Base-by-base conservation (phyloP, 768 basidiomycete genomes). In the Boletus huronensis region DNA sequence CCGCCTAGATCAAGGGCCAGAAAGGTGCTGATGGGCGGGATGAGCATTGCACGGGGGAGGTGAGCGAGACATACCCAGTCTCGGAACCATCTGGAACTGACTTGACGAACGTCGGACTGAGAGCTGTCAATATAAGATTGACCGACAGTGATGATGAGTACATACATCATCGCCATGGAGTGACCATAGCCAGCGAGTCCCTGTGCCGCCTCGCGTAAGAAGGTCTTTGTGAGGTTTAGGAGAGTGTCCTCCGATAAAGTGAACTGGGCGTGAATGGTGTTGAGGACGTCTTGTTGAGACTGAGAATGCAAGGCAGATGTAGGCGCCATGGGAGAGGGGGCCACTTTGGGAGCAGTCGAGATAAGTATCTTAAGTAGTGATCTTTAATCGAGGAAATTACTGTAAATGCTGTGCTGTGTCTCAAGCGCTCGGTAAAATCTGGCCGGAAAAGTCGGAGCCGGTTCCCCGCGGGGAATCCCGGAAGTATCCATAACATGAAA, bases 1-100 rank as follows among this genome's bases (percentile, higher is more conserved):
- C 97, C 97, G 38, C 97, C 97, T 19, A 99, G 82, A 76, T 99
- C 96, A 19, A 98, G 80, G 5, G 97, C 95, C 50, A 98, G 83
- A 73, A 97, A 99, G 6, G 93, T 96, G 42, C 94, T 97, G 63
- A 46, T 48, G 48, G 53, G 42, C 29, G 13, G 50, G 32, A 39
- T 64, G 45, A 65, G 53, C 21, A 47, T 28, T 31, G 41, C 46
- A 32, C 23, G 31, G 32, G 25, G 41, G 8, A 26, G 39, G 32
- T 36, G 32, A 40, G 39, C 3, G 40, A 25, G 16, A 69, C 82
- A 64, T 72, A 93, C 93, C 97, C 97, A 54, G 83, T 88, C 73
- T 99, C 97, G 47, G 86, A 83, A 43, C 97, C 97, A 70, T 97
- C 81, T 42, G 97, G 97, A 25, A 97, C 92, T 48, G 88, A 87